Conservation (phyloP, 495 filamentous ascomycete genomes). For the Aspergillus bertholletiae region DNA sequence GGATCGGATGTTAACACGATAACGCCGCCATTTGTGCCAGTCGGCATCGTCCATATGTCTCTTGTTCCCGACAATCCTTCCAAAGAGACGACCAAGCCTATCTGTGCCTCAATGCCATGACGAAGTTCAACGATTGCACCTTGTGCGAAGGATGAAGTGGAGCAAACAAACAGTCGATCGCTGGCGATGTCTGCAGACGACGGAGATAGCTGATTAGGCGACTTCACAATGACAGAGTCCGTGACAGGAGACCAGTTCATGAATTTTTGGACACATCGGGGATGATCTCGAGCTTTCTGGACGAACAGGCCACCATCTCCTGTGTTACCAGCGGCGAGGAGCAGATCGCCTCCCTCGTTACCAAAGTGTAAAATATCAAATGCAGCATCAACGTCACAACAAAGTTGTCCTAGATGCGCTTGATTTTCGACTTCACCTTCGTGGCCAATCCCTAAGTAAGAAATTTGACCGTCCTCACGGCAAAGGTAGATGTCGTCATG, state of each 20-base stretch:
- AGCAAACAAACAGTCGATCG: slow-evolving; percentile 40
- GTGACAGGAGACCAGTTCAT: slow-evolving; percentile 81
- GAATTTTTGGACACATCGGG: slow-evolving; percentile 54
- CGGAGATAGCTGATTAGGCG: slow-evolving; percentile 12
- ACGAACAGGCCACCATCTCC: slow-evolving; percentile 77
- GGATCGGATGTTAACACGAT: slow-evolving; percentile 39
- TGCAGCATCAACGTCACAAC: slow-evolving; percentile 43
- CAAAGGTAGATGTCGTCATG: slow-evolving; percentile 75
- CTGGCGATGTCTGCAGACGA: slow-evolving; percentile 18
- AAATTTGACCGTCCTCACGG: slow-evolving; percentile 74
- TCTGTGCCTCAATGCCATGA: slow-evolving; percentile 66
- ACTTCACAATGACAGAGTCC: slow-evolving; percentile 58
- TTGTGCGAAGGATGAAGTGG: slow-evolving; percentile 36
- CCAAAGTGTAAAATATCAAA: slow-evolving; percentile 47
- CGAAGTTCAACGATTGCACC: slow-evolving; percentile 69
- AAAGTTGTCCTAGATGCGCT: slow-evolving; percentile 36
- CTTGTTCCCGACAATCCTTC: slow-evolving; percentile 32
- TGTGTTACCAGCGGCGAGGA: slow-evolving; percentile 76
- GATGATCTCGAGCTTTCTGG: slow-evolving; percentile 51
- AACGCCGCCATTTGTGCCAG: slow-evolving; percentile 34
- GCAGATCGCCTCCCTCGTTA: slow-evolving; percentile 62
- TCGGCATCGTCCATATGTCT: slow-evolving; percentile 50
- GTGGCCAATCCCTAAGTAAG: slow-evolving; percentile 60
- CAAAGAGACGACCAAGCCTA: slow-evolving; percentile 51
- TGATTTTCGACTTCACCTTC: slow-evolving; percentile 35